A percentile compares a stretch with the other conserved stretches of the same genome.
Evolutionary conservation across 192 early-diverging fungal genomes (phyloP).

Genomic region (Coemansia sp.): DNA sequence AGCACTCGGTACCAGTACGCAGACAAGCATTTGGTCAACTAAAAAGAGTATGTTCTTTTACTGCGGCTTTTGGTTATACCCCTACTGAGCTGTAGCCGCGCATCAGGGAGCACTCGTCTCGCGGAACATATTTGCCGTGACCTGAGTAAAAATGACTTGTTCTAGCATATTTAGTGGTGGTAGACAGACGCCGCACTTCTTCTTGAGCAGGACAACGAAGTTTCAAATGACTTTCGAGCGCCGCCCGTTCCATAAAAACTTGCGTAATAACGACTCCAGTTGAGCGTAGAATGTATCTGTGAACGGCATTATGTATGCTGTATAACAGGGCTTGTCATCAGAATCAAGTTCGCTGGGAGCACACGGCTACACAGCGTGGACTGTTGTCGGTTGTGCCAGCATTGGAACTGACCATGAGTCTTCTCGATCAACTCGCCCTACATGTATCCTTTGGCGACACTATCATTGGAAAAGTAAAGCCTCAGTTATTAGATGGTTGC

Average conservation of each 20-base stretch:
- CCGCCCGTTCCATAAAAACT: too few species aligned
- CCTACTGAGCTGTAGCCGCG: background rate
- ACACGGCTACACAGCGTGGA: background rate
- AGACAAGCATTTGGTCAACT: too few species aligned
- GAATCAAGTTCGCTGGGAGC: background rate
- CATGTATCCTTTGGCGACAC: too few species aligned
- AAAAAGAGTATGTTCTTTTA: too few species aligned
- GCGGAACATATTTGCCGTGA: background rate
- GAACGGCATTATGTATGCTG: background rate
- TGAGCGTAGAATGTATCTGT: background rate
- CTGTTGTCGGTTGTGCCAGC: background rate
- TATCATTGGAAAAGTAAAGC: too few species aligned
- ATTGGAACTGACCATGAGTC: background rate
- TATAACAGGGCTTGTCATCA: constrained; percentile 8
- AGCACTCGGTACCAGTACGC: too few species aligned
- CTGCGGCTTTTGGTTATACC: too few species aligned
- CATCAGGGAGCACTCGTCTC: background rate
- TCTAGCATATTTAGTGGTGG: too few species aligned
- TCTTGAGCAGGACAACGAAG: background rate
- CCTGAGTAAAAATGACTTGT: background rate
- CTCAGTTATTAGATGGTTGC: too few species aligned
- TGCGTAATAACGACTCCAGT: background rate
- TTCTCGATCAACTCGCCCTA: background rate
- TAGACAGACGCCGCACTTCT: background rate
- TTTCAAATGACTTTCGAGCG: background rate